Evolutionary conservation across 2,329 filamentous ascomycete species (phyloP), one percentile per base, ranked within the genome.

Genomic region (Thielaviopsis euricoi): DNA sequence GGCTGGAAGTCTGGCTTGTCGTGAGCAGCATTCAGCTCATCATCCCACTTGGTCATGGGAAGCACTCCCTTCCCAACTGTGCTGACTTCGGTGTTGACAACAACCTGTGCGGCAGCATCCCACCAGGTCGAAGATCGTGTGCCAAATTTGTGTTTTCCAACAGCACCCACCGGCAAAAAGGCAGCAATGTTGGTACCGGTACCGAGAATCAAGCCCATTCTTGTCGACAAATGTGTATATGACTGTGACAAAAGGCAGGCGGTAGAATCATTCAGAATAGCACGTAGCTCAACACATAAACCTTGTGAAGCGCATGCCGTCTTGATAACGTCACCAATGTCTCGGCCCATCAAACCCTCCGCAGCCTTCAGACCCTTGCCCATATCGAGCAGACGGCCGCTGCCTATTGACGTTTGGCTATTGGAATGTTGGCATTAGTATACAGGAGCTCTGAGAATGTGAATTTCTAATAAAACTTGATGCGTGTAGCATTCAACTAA

Each of bases 181-280:
- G 78, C 80, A 52, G 82, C 80, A 52, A 83, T 77, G 67, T 86
- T 86, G 60, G 81, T 74, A 29, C 83, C 83, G 0, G 83, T 86
- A 19, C 83, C 83, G 25, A 85, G 73, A 57, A 86, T 85, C 49
- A 86, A 74, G 40, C 78, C 78, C 64, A 85, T 81, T 21, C 80
- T 74, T 12, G 81, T 83, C 10, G 78, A 74, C 1, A 75, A 69
- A 64, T 80, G 74, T 19, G 74, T 70, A 65, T 85, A 83, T 40
- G 82, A 79, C 63, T 81, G 76, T 0, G 83, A 83, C 17, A 86
- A 71, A 21, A 86, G 71, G 19, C 81, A 80, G n/a, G 83, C 81
- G 26, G 79, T 78, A 15, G 81, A 81, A 66, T 86, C 83, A 68
- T 86, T 86, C 60, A 84, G 73, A 60, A 86, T 83, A 53, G 80